These are phyloP conservation scores for Paramecium biaurelia DNA, from an alignment of 73 alveolate species.

Conservation along the genomic window DNA sequence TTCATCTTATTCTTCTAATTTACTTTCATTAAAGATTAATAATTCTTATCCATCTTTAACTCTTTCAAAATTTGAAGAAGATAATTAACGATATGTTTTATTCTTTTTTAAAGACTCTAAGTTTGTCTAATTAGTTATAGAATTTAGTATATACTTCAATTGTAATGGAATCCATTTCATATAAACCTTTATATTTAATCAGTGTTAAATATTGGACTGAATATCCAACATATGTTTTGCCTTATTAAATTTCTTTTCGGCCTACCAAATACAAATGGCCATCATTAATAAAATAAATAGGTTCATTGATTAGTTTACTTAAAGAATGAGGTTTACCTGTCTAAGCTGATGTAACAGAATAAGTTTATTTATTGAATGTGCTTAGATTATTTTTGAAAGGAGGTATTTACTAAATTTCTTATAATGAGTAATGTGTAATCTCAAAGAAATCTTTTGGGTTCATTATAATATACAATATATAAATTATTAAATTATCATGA, in stretches of 20 bases:
- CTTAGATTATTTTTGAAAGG: not conserved
- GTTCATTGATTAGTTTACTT: not conserved
- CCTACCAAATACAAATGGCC: conserved; percentile 27
- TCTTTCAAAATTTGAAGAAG: not conserved
- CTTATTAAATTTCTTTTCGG: conserved; percentile 20
- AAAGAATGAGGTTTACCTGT: not conserved
- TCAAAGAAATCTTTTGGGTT: conserved; percentile 50
- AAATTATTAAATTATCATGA: not conserved
- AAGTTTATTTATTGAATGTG: not conserved
- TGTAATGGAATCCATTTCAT: conserved; percentile 11
- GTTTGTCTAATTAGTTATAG: not conserved
- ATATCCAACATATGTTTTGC: conserved; percentile 27
- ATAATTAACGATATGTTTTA: not conserved
- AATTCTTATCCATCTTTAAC: conserved; percentile 7
- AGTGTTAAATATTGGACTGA: not conserved
- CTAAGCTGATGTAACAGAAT: not conserved
- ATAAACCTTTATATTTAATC: conserved; percentile 14
- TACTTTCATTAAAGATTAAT: conserved; percentile 2
- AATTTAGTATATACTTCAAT: not conserved
- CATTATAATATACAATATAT: not conserved
- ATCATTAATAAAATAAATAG: not conserved
- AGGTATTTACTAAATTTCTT: not conserved
- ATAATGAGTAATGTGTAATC: not conserved
- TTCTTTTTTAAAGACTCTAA: conserved; percentile 33
- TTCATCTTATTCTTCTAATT: conserved; percentile 33